Evolutionary conservation across 2,329 filamentous ascomycete species (phyloP).

Genomic region (Claviceps sp.): DNA sequence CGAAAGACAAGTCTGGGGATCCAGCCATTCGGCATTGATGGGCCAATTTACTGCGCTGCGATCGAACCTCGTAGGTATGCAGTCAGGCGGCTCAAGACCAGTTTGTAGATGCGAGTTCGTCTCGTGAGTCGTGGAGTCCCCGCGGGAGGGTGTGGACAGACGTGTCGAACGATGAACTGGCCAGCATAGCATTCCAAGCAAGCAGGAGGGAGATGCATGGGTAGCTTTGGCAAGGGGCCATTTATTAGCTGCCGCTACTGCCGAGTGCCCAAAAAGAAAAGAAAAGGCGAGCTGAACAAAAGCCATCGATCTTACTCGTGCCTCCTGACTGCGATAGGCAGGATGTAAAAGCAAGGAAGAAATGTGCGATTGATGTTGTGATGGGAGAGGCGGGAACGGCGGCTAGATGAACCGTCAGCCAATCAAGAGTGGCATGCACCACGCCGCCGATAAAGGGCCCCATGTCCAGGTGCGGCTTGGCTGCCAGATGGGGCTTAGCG

Average conservation of each 20-base stretch:
- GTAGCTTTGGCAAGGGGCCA: neutral
- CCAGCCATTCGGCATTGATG: too few species aligned
- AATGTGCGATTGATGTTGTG: neutral
- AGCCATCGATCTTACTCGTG: neutral
- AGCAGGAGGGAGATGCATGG: neutral
- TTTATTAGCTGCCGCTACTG: neutral
- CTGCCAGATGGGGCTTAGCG: constrained; percentile 19
- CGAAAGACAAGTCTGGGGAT: too few species aligned
- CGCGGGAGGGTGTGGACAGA: too few species aligned
- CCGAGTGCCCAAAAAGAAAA: neutral
- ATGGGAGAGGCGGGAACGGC: neutral
- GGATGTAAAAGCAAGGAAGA: neutral
- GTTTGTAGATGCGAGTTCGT: too few species aligned
- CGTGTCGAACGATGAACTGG: too few species aligned
- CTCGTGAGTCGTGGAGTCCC: too few species aligned
- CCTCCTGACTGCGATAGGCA: neutral
- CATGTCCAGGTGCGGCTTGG: constrained; percentile 13
- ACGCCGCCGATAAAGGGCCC: neutral
- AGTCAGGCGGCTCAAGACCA: too few species aligned
- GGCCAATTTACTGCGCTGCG: too few species aligned
- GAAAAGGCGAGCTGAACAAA: neutral
- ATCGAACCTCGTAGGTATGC: too few species aligned
- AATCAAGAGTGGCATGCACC: neutral
- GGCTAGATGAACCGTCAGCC: neutral
- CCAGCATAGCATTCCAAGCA: neutral